These are phyloP conservation scores for Macrocystidia cucumis DNA, from an alignment of 1,284 basidiomycete species.

Conservation along the genomic window DNA sequence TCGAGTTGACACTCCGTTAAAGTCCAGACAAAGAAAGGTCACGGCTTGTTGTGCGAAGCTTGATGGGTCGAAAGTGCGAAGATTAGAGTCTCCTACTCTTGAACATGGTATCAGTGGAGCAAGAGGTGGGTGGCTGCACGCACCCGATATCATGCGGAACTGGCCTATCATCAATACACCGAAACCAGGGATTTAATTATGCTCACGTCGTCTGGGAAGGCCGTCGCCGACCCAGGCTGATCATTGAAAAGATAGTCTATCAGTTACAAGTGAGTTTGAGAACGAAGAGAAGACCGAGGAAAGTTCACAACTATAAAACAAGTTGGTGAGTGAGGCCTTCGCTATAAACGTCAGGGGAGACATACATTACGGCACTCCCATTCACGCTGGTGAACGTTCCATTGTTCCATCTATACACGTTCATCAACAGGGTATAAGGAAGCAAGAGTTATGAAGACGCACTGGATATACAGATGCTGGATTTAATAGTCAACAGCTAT, in stretches of 20 bases:
- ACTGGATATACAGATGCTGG: conserved; percentile 31
- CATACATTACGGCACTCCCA: conserved; percentile 32
- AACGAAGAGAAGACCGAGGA: too few species aligned
- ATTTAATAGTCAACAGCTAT: conserved; percentile 3
- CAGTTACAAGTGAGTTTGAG: too few species aligned
- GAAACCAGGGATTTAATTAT: conserved; percentile 8
- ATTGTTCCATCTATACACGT: conserved; percentile 24
- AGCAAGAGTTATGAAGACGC: conserved; percentile 5
- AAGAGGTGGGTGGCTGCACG: conserved; percentile 1
- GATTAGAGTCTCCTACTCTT: conserved; percentile 25
- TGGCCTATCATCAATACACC: conserved; percentile 11
- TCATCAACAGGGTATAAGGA: background rate
- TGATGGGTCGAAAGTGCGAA: conserved; percentile 31
- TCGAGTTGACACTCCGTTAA: conserved; percentile 27
- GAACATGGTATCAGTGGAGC: conserved; percentile 11
- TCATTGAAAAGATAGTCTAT: conserved; percentile 37
- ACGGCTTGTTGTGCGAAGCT: conserved; percentile 34
- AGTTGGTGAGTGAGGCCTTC: too few species aligned
- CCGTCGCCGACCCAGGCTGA: conserved; percentile 31
- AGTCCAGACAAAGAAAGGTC: conserved; percentile 37
- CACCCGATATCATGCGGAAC: conserved; percentile 40
- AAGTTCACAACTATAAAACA: too few species aligned
- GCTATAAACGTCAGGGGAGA: conserved; percentile 3
- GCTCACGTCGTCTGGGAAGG: conserved; percentile 39
- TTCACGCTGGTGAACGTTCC: conserved; percentile 29